Base-by-base conservation (phyloP, 192 early-diverging fungal genomes). In the Backusella westeae region DNA sequence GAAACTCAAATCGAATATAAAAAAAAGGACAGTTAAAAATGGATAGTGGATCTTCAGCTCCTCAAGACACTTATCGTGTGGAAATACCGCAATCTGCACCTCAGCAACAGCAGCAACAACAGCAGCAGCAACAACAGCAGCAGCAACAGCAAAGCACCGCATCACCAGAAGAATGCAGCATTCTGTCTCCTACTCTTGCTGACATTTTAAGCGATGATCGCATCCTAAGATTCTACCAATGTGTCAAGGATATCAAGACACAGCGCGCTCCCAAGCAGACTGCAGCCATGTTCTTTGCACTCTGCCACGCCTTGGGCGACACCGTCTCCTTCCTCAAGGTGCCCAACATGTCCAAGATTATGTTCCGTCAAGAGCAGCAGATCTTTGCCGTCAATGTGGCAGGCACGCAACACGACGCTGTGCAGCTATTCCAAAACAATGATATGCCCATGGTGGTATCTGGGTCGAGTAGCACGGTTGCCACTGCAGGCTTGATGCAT, bases 241-340 rank as follows among this genome's bases (percentile, higher is more conserved):
- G 76, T 75, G 80, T 81, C 21, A 81, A 81, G 52, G 80, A 81
- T 41, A 81, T 81, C 67, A 81, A 74, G 42, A 67, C 74, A 4
- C 80, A 77, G 9, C 67, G 71, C 14, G 77, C 80, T 0, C 76
- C 80, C 9, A 71, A 65, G 2, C 73, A 77, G 56, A 81, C 80
- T 0, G 69, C 73, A 0, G 76, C 76, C 73, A 77, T 81, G 80
- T 81, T 81, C 36, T 81, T 77, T 59, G 80, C 80, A 0, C 52
- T 81, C 10, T 81, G 76, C 19, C 80, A 81, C 34, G 80, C 80
- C 21, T 26, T 81, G 15, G 77, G 77, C 10, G 76, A 81, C n/a
- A 67, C 72, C 17, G 77, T 77, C 1, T 75, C 80, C 0, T 81
- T 81, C 12, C 67, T 81, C 44, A 81, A 81, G 36, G 76, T 81